Evolutionary conservation across 1,284 basidiomycete species (phyloP).

Genomic region (Coniferiporia sulphurascens): DNA sequence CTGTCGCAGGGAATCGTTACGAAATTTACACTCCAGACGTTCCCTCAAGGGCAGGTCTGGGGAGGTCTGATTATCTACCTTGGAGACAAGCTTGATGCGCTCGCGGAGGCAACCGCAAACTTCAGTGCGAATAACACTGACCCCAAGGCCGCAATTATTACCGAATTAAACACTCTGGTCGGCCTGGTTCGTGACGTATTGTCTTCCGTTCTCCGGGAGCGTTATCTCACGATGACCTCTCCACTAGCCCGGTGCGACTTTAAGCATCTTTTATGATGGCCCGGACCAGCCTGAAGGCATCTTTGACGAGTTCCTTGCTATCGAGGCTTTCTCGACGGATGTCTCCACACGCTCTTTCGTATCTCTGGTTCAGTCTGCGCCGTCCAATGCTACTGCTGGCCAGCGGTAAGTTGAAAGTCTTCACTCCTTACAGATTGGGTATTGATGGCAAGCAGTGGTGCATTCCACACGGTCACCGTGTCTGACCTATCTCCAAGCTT

Average conservation of each 20-base stretch:
- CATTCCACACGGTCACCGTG: constrained; percentile 47
- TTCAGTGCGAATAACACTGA: constrained; percentile 46
- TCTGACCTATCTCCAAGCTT: constrained; percentile 36
- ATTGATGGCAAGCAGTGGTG: constrained; percentile 29
- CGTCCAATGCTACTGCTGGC: constrained; percentile 37
- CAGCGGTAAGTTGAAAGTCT: constrained; percentile 32
- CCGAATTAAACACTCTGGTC: constrained; percentile 45
- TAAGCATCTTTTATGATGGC: constrained; percentile 48
- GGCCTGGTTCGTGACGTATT: constrained; percentile 31
- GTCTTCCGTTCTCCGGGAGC: background rate
- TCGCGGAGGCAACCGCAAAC: constrained; percentile 43
- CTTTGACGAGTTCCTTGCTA: constrained; percentile 43
- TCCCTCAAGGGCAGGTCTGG: constrained; percentile 55
- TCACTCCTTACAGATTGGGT: background rate
- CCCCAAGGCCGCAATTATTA: constrained; percentile 57
- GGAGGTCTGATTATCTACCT: constrained; percentile 49
- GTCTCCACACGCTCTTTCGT: constrained; percentile 37
- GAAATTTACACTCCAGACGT: constrained; percentile 47
- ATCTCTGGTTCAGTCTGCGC: constrained; percentile 37
- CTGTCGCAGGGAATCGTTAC: constrained; percentile 52
- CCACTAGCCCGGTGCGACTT: constrained; percentile 31
- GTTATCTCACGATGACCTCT: background rate
- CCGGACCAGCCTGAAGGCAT: constrained; percentile 43
- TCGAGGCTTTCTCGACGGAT: constrained; percentile 35
- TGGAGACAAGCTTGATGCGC: constrained; percentile 31